These are phyloP conservation scores for Sporothrix humicola DNA, from an alignment of 2,329 filamentous ascomycete species.

Conservation along the genomic window DNA sequence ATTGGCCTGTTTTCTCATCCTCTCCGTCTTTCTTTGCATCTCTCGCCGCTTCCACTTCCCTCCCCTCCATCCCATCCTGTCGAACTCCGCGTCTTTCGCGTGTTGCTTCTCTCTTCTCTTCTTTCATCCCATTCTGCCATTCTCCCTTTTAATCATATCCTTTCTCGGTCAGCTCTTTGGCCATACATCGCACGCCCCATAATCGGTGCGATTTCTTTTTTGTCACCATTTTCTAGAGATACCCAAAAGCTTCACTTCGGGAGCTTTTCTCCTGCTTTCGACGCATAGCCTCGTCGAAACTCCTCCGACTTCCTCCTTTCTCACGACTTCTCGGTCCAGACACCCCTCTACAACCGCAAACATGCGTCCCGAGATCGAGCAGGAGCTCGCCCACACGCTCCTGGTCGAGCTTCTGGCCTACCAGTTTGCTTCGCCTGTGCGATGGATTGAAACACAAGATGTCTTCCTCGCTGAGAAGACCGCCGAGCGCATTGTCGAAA, in stretches of 20 bases:
- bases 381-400: conserved; percentile 97
- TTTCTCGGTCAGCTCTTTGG: background rate
- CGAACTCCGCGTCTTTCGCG: conserved; percentile 18
- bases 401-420: conserved; percentile 98
- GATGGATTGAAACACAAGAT: conserved; percentile 99
- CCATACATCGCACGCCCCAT: conserved; percentile 1
- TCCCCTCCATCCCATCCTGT: conserved; percentile 12
- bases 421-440: conserved; percentile 96
- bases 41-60: conserved; percentile 24
- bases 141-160: conserved; percentile 20
- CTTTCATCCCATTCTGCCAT: conserved; percentile 24
- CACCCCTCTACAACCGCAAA: conserved; percentile 43
- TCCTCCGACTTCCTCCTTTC: background rate
- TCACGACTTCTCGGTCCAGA: background rate
- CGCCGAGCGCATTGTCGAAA: conserved; percentile 96
- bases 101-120: conserved; percentile 14
- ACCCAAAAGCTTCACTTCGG: conserved; percentile 32
- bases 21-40: conserved; percentile 12
- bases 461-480: conserved; percentile 96
- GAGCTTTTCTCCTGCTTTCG: conserved; percentile 19
- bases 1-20: background rate
- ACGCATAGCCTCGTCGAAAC: background rate
- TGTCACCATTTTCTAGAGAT: conserved; percentile 26
- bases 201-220: background rate
- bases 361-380: conserved; percentile 99